Evolutionary conservation across 257 asterid species (phyloP), one percentile per base, ranked within the genome.

Genomic region (Solanum bulbocastanum): DNA sequence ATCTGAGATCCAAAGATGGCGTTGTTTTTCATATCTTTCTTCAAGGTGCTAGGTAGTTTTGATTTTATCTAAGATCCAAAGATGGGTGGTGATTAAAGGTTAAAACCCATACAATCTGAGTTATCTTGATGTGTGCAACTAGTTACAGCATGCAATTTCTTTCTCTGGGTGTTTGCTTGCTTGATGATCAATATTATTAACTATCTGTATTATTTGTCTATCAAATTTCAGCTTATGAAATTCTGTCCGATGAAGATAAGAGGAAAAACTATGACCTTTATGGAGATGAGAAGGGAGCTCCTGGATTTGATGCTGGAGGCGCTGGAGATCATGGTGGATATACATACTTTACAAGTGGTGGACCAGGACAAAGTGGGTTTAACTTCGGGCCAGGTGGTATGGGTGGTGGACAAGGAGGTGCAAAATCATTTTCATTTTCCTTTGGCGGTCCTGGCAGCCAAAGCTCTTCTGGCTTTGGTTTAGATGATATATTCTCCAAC

Each of bases 191-290:
- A 27, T 73, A 10, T 60, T 82, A 18, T 82, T 82, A 18, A 81
- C 30, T 81, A 30, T 16, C 10, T 18, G 30, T 81, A 81, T 81
- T 12, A 30, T 72, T 40, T 69, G 6, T 52, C 75, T 12, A 75
- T 75, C 76, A 15, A 84, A 46, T 87, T 83, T 86, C 98, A 96
- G 99, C 99, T 33, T 97, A 97, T 74, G 99, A 97, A 49, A 93
- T 94, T 74, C 90, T 97, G 87, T 96, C 99, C 9, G 97, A 97
- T 35, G 99, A 97, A 86, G 94, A 95, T 86, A 96, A 96, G 93
- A 93, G 99, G 91, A 97, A 96, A 89, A 95, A 93, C 88, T 97
- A 96, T 85, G 99, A 97, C 88, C 98, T 97, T 44, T 95, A 93
- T 65, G 99, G 99, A 78, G 95, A 96, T 87, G 99, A 97, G 89